phyloP scores from a whole-genome alignment of 139 green algal species.

The Tetraselmis chui region DNA sequence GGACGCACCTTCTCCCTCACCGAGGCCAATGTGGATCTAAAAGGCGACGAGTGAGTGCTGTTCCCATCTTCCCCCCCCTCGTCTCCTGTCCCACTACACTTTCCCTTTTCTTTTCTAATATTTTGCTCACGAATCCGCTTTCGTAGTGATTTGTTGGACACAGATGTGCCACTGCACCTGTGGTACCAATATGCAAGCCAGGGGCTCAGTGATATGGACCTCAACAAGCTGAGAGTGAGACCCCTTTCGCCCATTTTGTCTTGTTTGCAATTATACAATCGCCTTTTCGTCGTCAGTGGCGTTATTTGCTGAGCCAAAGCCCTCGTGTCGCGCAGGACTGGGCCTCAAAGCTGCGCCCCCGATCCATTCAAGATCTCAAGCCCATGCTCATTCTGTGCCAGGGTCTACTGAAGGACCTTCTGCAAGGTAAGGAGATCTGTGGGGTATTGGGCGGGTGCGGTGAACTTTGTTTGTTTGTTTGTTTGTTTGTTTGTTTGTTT shows the following conservation, averaged over 20 bases:
- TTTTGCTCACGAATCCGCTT: not conserved
- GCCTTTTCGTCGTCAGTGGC: too few species aligned
- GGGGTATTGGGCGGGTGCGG: too few species aligned
- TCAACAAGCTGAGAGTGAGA: not conserved
- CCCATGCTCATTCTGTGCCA: slow-evolving; percentile 16
- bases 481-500: too few species aligned
- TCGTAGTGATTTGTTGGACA: not conserved
- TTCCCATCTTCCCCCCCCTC: too few species aligned
- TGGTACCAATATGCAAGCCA: not conserved
- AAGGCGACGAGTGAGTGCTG: not conserved
- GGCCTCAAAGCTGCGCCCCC: slow-evolving; percentile 4
- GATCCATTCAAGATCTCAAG: slow-evolving; percentile 19
- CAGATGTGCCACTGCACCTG: not conserved
- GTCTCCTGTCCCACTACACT: not conserved
- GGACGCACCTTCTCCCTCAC: not conserved
- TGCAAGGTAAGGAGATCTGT: not conserved
- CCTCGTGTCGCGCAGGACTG: not conserved
- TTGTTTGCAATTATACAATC: too few species aligned
- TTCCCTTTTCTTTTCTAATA: not conserved
- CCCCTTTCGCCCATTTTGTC: too few species aligned
- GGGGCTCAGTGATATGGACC: not conserved
- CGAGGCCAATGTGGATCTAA: not conserved
- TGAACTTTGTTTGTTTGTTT: too few species aligned
- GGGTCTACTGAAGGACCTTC: slow-evolving; percentile 11
- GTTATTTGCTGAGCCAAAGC: too few species aligned